Evolutionary conservation across 1,139 yeast species (phyloP).

Genomic region (Wickerhamiella infanticola): DNA sequence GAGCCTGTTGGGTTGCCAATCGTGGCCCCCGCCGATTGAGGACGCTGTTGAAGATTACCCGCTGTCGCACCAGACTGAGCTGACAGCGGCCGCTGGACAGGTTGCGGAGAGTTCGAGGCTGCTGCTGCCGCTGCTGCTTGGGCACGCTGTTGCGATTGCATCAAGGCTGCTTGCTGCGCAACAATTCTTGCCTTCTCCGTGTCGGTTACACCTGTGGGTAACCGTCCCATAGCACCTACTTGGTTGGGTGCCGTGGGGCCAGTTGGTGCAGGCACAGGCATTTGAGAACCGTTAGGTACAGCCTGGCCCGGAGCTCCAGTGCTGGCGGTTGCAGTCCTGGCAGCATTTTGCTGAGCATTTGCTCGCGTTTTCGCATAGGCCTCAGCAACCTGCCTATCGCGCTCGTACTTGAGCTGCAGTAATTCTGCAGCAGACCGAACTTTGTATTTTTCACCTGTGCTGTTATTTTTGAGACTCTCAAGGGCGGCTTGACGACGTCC

Average conservation of each 20-base stretch:
- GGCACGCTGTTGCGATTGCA: background rate
- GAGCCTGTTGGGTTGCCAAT: background rate
- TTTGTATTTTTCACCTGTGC: conserved; percentile 16
- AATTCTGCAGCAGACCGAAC: conserved; percentile 75
- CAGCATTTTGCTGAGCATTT: conserved; percentile 1
- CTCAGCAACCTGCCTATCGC: conserved; percentile 72
- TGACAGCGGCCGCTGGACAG: background rate
- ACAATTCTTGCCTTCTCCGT: conserved; percentile 1
- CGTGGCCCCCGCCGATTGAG: background rate
- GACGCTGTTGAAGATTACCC: background rate
- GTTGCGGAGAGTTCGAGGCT: background rate
- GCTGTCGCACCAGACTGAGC: background rate
- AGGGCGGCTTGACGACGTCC: conserved; percentile 5
- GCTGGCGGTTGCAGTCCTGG: too few relatives aligned
- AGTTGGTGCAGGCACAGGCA: conserved; percentile 3
- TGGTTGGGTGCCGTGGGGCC: conserved; percentile 5
- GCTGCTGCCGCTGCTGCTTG: background rate
- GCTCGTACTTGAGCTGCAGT: conserved; percentile 61
- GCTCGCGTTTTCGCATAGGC: conserved; percentile 35
- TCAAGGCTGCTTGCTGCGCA: background rate
- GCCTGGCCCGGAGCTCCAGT: background rate
- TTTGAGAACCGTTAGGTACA: background rate
- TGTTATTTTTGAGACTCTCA: conserved; percentile 7
- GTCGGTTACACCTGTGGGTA: conserved; percentile 4
- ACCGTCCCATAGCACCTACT: conserved; percentile 3